Evolutionary conservation across 1,284 basidiomycete genomes (phyloP), one percentile per base, ranked within the genome.

Genomic region (Microbotryum saponariae): DNA sequence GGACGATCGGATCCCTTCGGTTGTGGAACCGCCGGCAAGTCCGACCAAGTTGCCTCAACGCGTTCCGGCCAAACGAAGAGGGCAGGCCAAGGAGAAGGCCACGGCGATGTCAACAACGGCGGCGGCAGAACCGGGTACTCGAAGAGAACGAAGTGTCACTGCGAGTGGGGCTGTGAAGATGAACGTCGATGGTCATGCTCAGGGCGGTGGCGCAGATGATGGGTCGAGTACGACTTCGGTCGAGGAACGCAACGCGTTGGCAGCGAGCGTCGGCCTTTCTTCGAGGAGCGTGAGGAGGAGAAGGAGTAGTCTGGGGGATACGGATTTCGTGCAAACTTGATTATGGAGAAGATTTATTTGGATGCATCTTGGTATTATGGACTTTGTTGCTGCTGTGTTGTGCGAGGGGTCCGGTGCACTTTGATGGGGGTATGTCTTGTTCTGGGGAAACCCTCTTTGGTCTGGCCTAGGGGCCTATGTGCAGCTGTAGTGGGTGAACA

Each of bases 1-100:
- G 51, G 20, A 45, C 23, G 20, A 45, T 20, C 29, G 48, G 23
- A 8, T 25, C 20, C 29, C 31, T 45, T 42, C 37, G 37, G 2
- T 42, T 18, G 37, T 53, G 8, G 25, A 20, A 9, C 47, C 64
- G 20, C 66, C 63, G 7, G 57, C 58, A 9, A 54, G 51, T 4
- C 66, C 66, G 27, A 54, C 58, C 1, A 67, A 63, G 55, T 42
- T 67, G 1, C 66, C 66, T 23, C 60, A 58, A 23, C 53, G 66
- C 0, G 59, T 67, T 20, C 62, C 63, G n/a, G 62, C 62, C 16
- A 64, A 64, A 48, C 64, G 60, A 10, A 54, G 45, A 9, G 57
- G 21, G 6, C 42, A 50, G 6, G 14, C 27, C 10, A 14, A 12
- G n/a, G 33, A 48, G 31, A 16, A 27, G 21, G 33, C 46, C 20